Evolutionary conservation across 2,329 filamentous ascomycete genomes (phyloP).

Genomic region (Chalaropsis thielavioides): DNA sequence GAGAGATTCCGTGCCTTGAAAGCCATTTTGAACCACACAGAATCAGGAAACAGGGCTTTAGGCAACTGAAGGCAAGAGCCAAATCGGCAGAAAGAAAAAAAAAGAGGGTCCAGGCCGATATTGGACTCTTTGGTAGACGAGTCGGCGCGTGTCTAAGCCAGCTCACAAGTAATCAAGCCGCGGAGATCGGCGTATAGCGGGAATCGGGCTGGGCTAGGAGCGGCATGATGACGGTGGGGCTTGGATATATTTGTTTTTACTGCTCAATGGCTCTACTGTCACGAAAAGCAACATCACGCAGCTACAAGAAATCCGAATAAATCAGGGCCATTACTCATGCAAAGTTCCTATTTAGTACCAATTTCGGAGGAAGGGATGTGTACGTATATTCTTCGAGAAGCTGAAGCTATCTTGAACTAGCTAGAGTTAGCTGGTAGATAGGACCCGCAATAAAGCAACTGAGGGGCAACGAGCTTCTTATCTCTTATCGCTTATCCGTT

Average conservation of each 20-base stretch:
- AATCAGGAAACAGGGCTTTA: neutral
- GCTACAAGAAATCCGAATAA: neutral
- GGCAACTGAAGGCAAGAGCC: neutral
- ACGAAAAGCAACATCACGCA: no score
- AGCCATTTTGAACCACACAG: neutral
- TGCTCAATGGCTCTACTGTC: neutral
- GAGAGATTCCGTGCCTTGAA: neutral
- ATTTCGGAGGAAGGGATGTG: neutral
- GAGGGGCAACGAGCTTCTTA: conserved; percentile 2
- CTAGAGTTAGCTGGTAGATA: neutral
- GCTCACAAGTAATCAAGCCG: neutral
- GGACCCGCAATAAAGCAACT: neutral
- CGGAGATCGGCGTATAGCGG: conserved; percentile 12
- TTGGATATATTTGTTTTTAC: neutral
- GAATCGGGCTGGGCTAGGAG: neutral
- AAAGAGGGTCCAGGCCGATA: conserved; percentile 1
- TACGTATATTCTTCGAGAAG: neutral
- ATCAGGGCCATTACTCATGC: neutral
- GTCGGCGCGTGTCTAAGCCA: neutral
- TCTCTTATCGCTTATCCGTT: neutral
- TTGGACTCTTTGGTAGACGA: neutral
- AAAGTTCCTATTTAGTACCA: neutral
- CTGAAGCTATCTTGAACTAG: neutral
- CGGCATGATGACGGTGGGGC: neutral
- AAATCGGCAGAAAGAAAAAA: neutral